Percentiles rank a stretch among this genome's conserved stretches.
Evolutionary conservation across 352 stramenopile genomes (phyloP).

Genomic region (Phytophthora idaei): DNA sequence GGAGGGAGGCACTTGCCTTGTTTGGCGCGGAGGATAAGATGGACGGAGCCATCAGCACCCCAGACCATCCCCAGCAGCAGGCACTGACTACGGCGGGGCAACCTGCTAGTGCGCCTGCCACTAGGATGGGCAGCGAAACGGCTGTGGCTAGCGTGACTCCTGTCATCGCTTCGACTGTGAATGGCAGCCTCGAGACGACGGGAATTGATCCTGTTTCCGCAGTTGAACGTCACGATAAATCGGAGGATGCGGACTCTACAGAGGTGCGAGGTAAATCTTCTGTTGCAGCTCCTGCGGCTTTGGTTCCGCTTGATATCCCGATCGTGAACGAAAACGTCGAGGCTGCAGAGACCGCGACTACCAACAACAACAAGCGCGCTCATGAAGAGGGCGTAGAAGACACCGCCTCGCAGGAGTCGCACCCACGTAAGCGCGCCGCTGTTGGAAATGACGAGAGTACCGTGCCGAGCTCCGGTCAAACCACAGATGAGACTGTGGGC

Average conservation of each 20-base stretch:
- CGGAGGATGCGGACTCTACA: neutral
- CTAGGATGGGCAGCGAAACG: neutral
- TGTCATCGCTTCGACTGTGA: neutral
- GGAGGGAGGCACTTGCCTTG: conserved; percentile 22
- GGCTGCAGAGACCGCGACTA: neutral
- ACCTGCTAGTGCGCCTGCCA: neutral
- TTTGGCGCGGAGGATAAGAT: conserved; percentile 22
- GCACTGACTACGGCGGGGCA: neutral
- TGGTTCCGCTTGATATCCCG: neutral
- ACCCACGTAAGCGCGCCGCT: conserved; percentile 30
- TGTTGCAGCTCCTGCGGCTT: neutral
- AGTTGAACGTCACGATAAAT: conserved; percentile 1
- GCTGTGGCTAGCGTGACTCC: neutral
- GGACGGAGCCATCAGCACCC: conserved; percentile 9
- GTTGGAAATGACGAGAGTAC: conserved; percentile 2
- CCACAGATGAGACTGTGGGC: conserved; percentile 31
- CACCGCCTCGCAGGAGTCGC: conserved; percentile 1
- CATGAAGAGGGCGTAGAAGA: conserved; percentile 18
- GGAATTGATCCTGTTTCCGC: conserved; percentile 1
- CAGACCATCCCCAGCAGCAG: conserved; percentile 1
- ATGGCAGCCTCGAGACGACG: neutral
- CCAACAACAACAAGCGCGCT: conserved; percentile 20
- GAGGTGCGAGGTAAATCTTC: neutral
- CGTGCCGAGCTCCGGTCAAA: conserved; percentile 21
- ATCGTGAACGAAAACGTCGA: neutral